These are phyloP conservation scores for Canavalia ensiformis DNA, from an alignment of 306 rosid genomes.

Conservation along the genomic window DNA sequence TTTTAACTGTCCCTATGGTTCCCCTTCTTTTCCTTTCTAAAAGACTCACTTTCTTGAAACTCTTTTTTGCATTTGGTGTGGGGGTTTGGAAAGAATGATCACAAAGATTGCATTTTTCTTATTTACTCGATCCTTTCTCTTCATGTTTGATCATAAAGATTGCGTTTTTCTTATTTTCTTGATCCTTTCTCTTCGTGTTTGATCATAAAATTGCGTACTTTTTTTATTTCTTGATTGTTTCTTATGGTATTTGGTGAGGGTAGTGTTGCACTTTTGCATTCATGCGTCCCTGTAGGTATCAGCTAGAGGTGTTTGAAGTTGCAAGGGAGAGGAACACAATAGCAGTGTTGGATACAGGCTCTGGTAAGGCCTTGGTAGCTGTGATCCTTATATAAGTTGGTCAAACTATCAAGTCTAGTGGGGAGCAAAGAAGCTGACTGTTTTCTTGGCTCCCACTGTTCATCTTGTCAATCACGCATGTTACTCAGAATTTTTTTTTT, in stretches of 20 bases:
- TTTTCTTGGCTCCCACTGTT: slow-evolving; percentile 93
- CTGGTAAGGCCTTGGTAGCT: slow-evolving; percentile 85
- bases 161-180: not conserved
- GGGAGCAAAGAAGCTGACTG: slow-evolving; percentile 50
- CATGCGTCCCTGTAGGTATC: slow-evolving; percentile 59
- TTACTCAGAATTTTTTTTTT: not conserved
- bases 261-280: slow-evolving; percentile 13
- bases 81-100: slow-evolving; percentile 34
- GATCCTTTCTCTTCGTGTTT: not conserved
- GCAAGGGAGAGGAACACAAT: slow-evolving; percentile 77
- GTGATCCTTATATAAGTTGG: slow-evolving; percentile 77
- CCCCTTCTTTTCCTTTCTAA: slow-evolving; percentile 49
- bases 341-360: slow-evolving; percentile 86
- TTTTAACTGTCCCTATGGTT: slow-evolving; percentile 80
- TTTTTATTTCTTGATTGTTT: no score
- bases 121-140: not conserved
- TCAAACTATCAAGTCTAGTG: slow-evolving; percentile 57
- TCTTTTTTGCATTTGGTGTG: not conserved
- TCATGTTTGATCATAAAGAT: slow-evolving; percentile 3
- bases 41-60: not conserved
- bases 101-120: not conserved
- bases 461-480: slow-evolving; percentile 87
- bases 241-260: not conserved
- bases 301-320: slow-evolving; percentile 68
- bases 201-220: no score